Evolutionary conservation across 441 rosid species (phyloP).

Genomic region (Jatropha multifida): DNA sequence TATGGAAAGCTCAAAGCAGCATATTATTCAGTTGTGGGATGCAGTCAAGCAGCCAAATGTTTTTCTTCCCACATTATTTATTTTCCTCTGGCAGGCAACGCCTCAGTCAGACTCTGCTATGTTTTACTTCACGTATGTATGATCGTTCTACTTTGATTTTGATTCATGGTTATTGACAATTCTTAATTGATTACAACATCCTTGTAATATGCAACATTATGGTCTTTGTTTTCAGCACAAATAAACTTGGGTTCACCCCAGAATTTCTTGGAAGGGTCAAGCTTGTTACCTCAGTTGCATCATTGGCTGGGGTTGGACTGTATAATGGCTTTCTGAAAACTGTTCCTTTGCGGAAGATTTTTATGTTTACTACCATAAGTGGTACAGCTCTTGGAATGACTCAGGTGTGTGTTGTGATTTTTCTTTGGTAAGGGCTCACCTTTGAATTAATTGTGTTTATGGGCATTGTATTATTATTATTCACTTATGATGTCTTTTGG

Average conservation of each 20-base stretch:
- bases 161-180: conserved; percentile 7
- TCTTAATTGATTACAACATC: conserved; percentile 16
- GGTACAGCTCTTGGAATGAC: conserved; percentile 96
- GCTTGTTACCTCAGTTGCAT: conserved; percentile 87
- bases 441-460: conserved; percentile 12
- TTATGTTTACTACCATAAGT: conserved; percentile 63
- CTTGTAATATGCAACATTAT: neutral
- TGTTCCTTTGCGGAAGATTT: conserved; percentile 76
- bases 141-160: neutral
- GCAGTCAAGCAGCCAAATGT: conserved; percentile 84
- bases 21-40: conserved; percentile 61
- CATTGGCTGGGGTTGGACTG: conserved; percentile 85
- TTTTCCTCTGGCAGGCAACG: conserved; percentile 98
- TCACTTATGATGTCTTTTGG: conserved; percentile 11
- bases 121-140: conserved; percentile 91
- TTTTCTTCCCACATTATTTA: conserved; percentile 79
- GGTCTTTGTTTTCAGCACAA: conserved; percentile 57
- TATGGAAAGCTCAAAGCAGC: conserved; percentile 65
- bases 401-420: conserved; percentile 53
- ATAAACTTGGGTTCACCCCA: conserved; percentile 92
- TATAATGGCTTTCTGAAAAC: conserved; percentile 89
- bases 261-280: conserved; percentile 95
- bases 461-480: neutral
- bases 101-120: conserved; percentile 97
- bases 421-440: conserved; percentile 4